Conservation (phyloP, 495 filamentous ascomycete genomes). For the Pyronema domesticum region DNA sequence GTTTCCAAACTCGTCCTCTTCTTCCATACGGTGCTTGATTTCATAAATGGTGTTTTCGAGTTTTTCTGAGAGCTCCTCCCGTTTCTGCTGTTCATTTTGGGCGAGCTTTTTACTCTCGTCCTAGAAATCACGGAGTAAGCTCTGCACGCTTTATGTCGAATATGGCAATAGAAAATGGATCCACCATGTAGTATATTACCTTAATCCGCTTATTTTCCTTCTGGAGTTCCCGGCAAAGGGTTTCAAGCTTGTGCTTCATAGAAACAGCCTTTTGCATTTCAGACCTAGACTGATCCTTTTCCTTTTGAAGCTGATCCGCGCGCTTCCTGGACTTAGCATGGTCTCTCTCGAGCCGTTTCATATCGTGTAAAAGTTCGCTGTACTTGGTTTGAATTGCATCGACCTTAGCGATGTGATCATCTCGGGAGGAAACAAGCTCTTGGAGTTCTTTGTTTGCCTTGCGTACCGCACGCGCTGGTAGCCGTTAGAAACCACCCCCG, state of each 20-base stretch:
- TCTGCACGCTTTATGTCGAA: neutral
- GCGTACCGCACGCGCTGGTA: constrained; percentile 61
- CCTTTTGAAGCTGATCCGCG: constrained; percentile 85
- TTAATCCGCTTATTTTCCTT: constrained; percentile 96
- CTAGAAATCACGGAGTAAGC: constrained; percentile 29
- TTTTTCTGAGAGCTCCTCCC: constrained; percentile 67
- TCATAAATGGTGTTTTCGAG: constrained; percentile 55
- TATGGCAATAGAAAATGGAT: neutral
- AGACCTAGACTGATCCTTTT: constrained; percentile 71
- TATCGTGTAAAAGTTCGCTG: constrained; percentile 73
- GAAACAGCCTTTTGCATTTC: constrained; percentile 74
- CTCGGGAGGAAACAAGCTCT: constrained; percentile 23
- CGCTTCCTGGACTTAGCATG: constrained; percentile 91
- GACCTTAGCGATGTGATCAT: constrained; percentile 37
- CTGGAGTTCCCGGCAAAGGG: constrained; percentile 76
- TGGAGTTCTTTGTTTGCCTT: constrained; percentile 67
- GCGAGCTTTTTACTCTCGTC: constrained; percentile 79
- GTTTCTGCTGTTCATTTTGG: constrained; percentile 63
- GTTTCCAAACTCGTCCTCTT: constrained; percentile 45
- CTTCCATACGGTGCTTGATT: constrained; percentile 62
- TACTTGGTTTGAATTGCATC: constrained; percentile 81
- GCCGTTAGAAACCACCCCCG: neutral
- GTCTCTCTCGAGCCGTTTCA: constrained; percentile 88
- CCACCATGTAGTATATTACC: constrained; percentile 34
- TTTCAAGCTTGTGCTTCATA: constrained; percentile 88